Evolutionary conservation across 306 rosid genomes (phyloP), one percentile per base, ranked within the genome.

Genomic region (Carpinus viminea): DNA sequence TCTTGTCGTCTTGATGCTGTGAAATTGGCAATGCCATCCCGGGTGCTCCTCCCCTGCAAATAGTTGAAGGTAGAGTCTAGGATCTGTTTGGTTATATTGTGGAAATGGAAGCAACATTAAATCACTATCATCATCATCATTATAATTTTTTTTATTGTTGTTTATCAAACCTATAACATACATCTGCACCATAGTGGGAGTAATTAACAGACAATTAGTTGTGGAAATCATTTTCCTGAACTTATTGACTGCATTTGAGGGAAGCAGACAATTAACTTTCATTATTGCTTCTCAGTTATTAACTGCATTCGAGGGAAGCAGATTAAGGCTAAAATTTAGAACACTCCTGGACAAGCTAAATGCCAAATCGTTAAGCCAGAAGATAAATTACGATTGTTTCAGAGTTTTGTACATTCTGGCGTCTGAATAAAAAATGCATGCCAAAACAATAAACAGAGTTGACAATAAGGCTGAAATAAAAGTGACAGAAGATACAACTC

Each of bases 401-500:
- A 72, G 73, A 80, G 53, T 73, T 85, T 76, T 78, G 74, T 36
- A 52, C 2, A 50, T 60, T 69, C 65, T 71, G 41, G 74, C 53
- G 72, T 79, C 84, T 43, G 90, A 80, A 87, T 82, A 86, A 74
- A 46, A 61, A n/a, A 85, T 72, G 59, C 90, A 85, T 41, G 91
- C 38, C 48, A 80, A 70, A 70, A 88, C 84, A 87, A 92, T 88
- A 73, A 83, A 72, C 52, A 91, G 74, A 76, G 90, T 88, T 41
- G 96, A 84, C 64, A 87, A 62, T 74, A 87, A 78, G 56, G 98
- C 93, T 55, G 86, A 83, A 74, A 75, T 34, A 75, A 91, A 91
- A 55, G 98, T 95, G 13, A 87, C 31, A 2, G 56, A 8, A 53
- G 83, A 86, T 18, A 95, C 92, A 65, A 86, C 21, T 61, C 80